Conservation (phyloP, 2,329 filamentous ascomycete genomes). For the Neonectria magnoliae region DNA sequence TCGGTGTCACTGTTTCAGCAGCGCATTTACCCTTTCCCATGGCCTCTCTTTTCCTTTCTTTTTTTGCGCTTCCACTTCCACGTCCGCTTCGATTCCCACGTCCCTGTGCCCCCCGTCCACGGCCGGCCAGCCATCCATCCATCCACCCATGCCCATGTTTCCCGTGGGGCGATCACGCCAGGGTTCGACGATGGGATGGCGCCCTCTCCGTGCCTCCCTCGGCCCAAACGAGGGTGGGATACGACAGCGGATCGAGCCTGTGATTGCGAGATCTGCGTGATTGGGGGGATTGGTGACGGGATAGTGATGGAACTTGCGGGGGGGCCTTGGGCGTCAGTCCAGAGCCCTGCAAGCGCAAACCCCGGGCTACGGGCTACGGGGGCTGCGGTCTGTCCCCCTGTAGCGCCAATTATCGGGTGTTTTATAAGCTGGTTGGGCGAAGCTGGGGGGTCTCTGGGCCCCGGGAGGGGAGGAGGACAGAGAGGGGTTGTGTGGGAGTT, state of each 20-base stretch:
- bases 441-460: not conserved
- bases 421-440: constrained; percentile 1
- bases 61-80: not conserved
- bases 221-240: constrained; percentile 5
- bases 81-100: not conserved
- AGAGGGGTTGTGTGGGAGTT: not conserved
- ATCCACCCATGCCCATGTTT: constrained; percentile 10
- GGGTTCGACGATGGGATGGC: constrained; percentile 15
- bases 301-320: constrained; percentile 21
- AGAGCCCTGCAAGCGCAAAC: constrained; percentile 13
- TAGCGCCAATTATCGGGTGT: constrained; percentile 25
- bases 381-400: constrained; percentile 20
- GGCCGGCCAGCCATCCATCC: not conserved
- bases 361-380: constrained; percentile 9
- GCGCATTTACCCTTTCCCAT: not conserved
- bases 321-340: not conserved
- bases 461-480: not conserved
- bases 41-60: not conserved
- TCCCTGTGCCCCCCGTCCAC: not conserved
- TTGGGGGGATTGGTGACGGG: constrained; percentile 18
- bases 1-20: not conserved
- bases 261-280: constrained; percentile 30
- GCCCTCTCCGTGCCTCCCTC: not conserved
- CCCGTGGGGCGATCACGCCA: constrained; percentile 29
- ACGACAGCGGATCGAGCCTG: constrained; percentile 23